These are phyloP conservation scores for grape (Vitis vinifera) DNA, from an alignment of 164 flowering plant genomes.

Conservation along the genomic window ASM3070453v1 NC_081823.1:6976501-6977000, in stretches of 20 bases:
- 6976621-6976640: slow-evolving; percentile 74
- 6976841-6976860: slow-evolving; percentile 75
- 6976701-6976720: slow-evolving; percentile 83
- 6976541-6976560: slow-evolving; percentile 66
- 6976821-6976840: slow-evolving; percentile 67
- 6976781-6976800: slow-evolving; percentile 79
- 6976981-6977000: slow-evolving; percentile 98
- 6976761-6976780: slow-evolving; percentile 75
- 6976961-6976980: slow-evolving; percentile 91
- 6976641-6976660: slow-evolving; percentile 93
- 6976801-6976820: slow-evolving; percentile 51
- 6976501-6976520: slow-evolving; percentile 90
- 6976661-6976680: slow-evolving; percentile 91
- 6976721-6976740: slow-evolving; percentile 86
- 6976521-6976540: slow-evolving; percentile 93
- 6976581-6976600: slow-evolving; percentile 98
- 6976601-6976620: slow-evolving; percentile 59
- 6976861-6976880: slow-evolving; percentile 83
- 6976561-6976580: slow-evolving; percentile 76
- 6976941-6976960: slow-evolving; percentile 90
- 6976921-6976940: slow-evolving; percentile 88
- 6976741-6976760: slow-evolving; percentile 74
- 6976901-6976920: slow-evolving; percentile 90
- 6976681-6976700: slow-evolving; percentile 79
- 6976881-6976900: slow-evolving; percentile 93